phyloP scores from a whole-genome alignment of 106 monocot genomes.

The Allium sativum region DNA sequence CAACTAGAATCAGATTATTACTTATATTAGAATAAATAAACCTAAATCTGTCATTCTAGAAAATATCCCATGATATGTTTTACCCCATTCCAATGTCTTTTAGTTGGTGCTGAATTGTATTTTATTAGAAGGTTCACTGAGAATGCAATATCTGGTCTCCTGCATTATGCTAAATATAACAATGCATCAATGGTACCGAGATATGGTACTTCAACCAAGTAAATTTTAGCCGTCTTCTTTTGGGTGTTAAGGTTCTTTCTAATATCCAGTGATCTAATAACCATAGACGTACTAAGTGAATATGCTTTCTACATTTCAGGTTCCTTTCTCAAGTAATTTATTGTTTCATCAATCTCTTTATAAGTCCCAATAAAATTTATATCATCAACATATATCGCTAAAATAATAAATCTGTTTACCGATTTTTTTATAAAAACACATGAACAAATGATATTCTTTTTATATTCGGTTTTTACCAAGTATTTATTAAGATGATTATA shows the following conservation, averaged over 20 bases:
- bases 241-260: not conserved
- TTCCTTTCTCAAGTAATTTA: too few relatives aligned
- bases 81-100: not conserved
- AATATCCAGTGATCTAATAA: constrained; percentile 1
- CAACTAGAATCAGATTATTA: too few relatives aligned
- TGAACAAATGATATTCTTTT: too few relatives aligned
- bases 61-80: not conserved
- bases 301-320: not conserved
- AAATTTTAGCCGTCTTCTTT: not conserved
- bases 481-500: too few relatives aligned
- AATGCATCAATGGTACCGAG: not conserved
- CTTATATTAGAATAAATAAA: not conserved
- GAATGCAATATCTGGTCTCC: not conserved
- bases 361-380: too few relatives aligned
- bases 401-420: too few relatives aligned
- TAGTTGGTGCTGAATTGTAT: not conserved
- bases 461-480: too few relatives aligned
- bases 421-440: too few relatives aligned
- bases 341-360: too few relatives aligned
- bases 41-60: not conserved
- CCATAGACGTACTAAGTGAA: not conserved
- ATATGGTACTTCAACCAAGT: not conserved
- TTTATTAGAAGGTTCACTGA: not conserved
- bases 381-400: too few relatives aligned
- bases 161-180: not conserved